Conservation (phyloP, 2,329 filamentous ascomycete genomes). For the Nemania sp. region DNA sequence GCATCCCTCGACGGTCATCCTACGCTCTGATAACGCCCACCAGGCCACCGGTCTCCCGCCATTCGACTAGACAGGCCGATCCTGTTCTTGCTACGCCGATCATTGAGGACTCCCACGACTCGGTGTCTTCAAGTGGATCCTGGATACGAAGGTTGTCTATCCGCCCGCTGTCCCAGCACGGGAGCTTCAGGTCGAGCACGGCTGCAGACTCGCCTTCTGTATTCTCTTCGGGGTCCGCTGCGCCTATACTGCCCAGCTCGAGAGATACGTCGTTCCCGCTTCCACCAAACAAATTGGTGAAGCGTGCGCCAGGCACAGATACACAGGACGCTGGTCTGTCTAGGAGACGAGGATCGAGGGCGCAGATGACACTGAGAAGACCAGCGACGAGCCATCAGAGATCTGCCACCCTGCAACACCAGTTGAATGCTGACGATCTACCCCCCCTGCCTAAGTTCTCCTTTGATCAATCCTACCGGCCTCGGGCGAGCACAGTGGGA, state of each 20-base stretch:
- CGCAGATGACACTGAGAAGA: constrained; percentile 68
- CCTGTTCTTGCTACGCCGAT: constrained; percentile 32
- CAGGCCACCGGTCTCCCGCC: constrained; percentile 45
- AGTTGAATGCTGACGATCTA: constrained; percentile 33
- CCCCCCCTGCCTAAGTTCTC: constrained; percentile 38
- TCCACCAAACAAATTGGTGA: constrained; percentile 76
- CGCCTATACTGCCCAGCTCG: constrained; percentile 60
- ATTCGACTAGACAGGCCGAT: constrained; percentile 43
- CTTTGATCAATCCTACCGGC: constrained; percentile 40
- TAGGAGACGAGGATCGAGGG: constrained; percentile 55
- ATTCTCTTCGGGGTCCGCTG: constrained; percentile 68
- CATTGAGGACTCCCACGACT: constrained; percentile 56
- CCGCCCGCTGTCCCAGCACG: constrained; percentile 66
- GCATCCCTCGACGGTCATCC: constrained; percentile 35
- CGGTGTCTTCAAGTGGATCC: constrained; percentile 64
- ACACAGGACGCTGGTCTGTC: constrained; percentile 48
- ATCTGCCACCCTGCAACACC: constrained; percentile 68
- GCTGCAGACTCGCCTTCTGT: constrained; percentile 68
- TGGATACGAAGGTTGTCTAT: constrained; percentile 75
- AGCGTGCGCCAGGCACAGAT: constrained; percentile 65
- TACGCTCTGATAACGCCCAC: constrained; percentile 47
- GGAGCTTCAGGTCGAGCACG: constrained; percentile 65
- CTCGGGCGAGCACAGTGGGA: constrained; percentile 37
- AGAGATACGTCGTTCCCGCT: constrained; percentile 48
- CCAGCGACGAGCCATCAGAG: constrained; percentile 81